Evolutionary conservation across 225 moss, liverwort and hornwort species (phyloP), one percentile per base, ranked within the genome.

Genomic region (Polytrichum formosum): DNA sequence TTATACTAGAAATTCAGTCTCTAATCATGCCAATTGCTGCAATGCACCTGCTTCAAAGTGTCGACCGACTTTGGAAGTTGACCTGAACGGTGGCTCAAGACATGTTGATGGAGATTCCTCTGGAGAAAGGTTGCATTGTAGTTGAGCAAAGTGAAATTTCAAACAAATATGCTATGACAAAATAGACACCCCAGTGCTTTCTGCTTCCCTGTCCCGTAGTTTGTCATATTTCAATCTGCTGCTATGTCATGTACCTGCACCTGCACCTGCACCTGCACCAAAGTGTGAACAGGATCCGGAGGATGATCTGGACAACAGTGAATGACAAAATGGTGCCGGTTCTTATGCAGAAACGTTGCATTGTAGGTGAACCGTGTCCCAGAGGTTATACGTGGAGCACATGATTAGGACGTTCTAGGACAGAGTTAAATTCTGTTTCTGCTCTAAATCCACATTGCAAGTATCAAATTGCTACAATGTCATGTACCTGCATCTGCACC

Each of bases 401-500:
- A 28, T 28, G 28, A 28, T 28, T 28, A 28, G 28, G 28, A 28
- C 28, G 5, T 30, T 6, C 30, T 30, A 30, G 30, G 30, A 1
- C 30, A 30, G 29, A 29, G 6, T 30, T 6, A 5, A 20, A 59
- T 18, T 37, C 13, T 13, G 2, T 37, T 13, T 37, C 37, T 37
- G 1, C 5, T 30, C 30, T 30, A 30, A 26, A 30, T 30, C 30
- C 30, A 28, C 28, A 30, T 30, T 30, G 30, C 30, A 30, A 30
- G 30, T 30, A 30, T 30, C 13, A 37, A 13, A 68, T 67, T 30
- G 84, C 73, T 81, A 67, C 73, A 76, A 73, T 78, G 84, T 64
- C 73, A 81, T 73, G 65, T 84, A 72, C 78, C 84, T 84, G 84
- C 84, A 84, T 84, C 81, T 84, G 84, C 81, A 81, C 84, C 84